Evolutionary conservation across 306 rosid species (phyloP), one percentile per base, ranked within the genome.

Genomic region (Senna tora): DNA sequence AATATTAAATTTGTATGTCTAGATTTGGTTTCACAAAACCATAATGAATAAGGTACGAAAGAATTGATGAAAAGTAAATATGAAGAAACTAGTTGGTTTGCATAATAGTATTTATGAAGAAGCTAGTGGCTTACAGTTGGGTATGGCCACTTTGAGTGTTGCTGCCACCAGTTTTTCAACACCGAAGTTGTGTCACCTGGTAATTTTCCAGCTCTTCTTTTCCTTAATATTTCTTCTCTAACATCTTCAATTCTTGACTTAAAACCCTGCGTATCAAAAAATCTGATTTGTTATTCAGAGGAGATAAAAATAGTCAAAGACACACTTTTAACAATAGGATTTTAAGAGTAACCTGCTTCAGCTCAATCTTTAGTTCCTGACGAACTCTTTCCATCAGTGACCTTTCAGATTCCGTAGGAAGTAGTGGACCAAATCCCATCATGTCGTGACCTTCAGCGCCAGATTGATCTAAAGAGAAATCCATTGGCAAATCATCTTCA

Each of bases 121-220:
- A 51, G 42, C n/a, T 38, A 39, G 4, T 53, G 15, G 46, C 96
- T 79, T 85, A 95, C 99, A 74, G 99, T 95, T 75, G 99, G 99
- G 75, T 95, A 95, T 19, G 99, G 99, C 99, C 97, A 95, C 83
- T 91, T 95, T 1, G 99, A 91, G 82, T 95, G 99, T 63, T 91
- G 96, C 75, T 88, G 97, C 99, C 99, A 95, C 99, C 99, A 95
- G 76, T 46, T 91, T 82, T 95, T 95, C 66, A 95, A 80, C 46
- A 95, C 97, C 1, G 95, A 84, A 68, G 99, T 95, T 55, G 99
- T 95, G 87, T 95, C 99, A 49, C 99, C 96, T 0, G 99, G 99
- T 42, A 95, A 80, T 77, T 91, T 95, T 9, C 99, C 99, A 38
- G 99, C 99, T 81, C 99, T 89, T 85, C 99, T 78, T 80, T 95